Conservation (phyloP, 2,329 filamentous ascomycete genomes). For the Bimuria novae-zelandiae region DNA sequence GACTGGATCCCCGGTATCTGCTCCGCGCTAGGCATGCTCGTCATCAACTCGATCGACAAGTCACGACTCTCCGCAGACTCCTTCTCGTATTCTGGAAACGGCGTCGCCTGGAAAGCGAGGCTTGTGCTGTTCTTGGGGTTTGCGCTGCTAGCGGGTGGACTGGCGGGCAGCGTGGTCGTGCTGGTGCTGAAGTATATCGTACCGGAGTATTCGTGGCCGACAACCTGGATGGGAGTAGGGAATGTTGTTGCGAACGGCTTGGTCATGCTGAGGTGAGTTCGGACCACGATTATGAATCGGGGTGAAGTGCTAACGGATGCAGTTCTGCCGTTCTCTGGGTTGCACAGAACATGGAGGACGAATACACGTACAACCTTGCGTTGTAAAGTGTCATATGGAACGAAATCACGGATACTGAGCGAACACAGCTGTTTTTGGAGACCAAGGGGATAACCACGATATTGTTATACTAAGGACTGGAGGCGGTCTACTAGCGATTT, state of each 20-base stretch:
- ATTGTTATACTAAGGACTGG: slow-evolving; percentile 2
- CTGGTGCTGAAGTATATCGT: slow-evolving; percentile 71
- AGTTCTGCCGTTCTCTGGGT: slow-evolving; percentile 70
- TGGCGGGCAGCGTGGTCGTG: slow-evolving; percentile 70
- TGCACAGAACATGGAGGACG: slow-evolving; percentile 74
- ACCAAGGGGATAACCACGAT: not conserved
- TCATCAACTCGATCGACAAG: slow-evolving; percentile 75
- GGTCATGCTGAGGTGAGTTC: slow-evolving; percentile 67
- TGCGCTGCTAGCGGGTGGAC: slow-evolving; percentile 68
- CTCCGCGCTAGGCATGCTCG: slow-evolving; percentile 70
- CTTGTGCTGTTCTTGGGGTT: slow-evolving; percentile 72
- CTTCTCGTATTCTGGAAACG: slow-evolving; percentile 67
- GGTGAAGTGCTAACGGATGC: slow-evolving; percentile 25
- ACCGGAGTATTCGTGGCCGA: slow-evolving; percentile 62
- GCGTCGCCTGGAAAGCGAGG: slow-evolving; percentile 72
- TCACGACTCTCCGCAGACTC: slow-evolving; percentile 65
- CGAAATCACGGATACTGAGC: not conserved
- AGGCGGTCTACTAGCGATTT: slow-evolving; percentile 2
- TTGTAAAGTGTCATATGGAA: slow-evolving; percentile 48
- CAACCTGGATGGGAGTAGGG: slow-evolving; percentile 69
- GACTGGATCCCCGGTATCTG: slow-evolving; percentile 76
- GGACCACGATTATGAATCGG: slow-evolving; percentile 8
- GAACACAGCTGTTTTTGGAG: slow-evolving; percentile 2
- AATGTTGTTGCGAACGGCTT: slow-evolving; percentile 68
- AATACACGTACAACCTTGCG: slow-evolving; percentile 71